Evolutionary conservation across 768 basidiomycete species (phyloP).

Genomic region (Russula abietina): DNA sequence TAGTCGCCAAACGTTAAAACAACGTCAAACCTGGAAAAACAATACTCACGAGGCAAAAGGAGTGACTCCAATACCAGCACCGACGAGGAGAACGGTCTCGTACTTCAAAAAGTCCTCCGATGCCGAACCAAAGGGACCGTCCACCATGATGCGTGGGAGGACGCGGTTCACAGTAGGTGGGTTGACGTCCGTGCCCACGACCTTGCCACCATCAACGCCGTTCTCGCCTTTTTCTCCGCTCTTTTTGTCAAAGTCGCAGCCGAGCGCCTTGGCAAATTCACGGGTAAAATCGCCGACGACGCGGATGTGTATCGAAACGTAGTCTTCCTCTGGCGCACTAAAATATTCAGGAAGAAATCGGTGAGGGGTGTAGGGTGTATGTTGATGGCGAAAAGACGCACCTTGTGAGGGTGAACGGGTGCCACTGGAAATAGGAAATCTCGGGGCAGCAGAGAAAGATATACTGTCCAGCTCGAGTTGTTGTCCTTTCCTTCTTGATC

Average conservation of each 20-base stretch:
- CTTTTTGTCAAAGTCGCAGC: constrained; percentile 68
- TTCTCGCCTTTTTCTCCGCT: constrained; percentile 35
- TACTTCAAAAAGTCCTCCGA: constrained; percentile 88
- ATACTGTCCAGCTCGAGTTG: constrained; percentile 81
- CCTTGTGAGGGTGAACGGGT: constrained; percentile 93
- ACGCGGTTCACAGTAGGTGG: constrained; percentile 63
- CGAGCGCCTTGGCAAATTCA: constrained; percentile 74
- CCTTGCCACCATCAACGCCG: constrained; percentile 43
- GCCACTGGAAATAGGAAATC: constrained; percentile 94
- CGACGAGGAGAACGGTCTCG: constrained; percentile 83
- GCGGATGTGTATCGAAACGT: constrained; percentile 90
- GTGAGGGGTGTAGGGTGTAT: background rate
- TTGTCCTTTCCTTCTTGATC: constrained; percentile 94
- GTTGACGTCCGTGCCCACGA: constrained; percentile 51
- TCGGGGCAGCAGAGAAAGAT: constrained; percentile 90
- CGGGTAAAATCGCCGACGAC: constrained; percentile 86
- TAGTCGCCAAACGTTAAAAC: constrained; percentile 27
- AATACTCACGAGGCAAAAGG: constrained; percentile 84
- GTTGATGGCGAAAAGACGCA: constrained; percentile 27
- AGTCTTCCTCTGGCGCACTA: constrained; percentile 92
- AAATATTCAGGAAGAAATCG: background rate
- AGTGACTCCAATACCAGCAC: constrained; percentile 94
- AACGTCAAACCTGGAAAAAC: background rate
- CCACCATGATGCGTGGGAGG: constrained; percentile 90
- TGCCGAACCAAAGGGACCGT: constrained; percentile 91